Conservation (phyloP, 2,329 filamentous ascomycete species). For the Zasmidium citrigriseum region DNA sequence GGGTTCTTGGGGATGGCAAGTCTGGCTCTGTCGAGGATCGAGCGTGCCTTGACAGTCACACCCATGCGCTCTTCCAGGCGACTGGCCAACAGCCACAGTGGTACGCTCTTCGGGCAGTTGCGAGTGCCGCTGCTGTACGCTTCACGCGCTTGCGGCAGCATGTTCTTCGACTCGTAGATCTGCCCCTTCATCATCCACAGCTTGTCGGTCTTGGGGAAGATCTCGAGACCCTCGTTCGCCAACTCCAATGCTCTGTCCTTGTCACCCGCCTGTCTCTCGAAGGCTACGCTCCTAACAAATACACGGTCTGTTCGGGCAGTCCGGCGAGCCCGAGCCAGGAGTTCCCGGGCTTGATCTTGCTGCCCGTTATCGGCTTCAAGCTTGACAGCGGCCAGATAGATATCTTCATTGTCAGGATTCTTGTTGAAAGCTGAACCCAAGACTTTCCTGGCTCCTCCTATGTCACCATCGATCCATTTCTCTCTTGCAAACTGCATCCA, state of each 20-base stretch:
- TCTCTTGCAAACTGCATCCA: conserved; percentile 97
- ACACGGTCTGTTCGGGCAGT: conserved; percentile 94
- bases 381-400: conserved; percentile 95
- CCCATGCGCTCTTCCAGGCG: conserved; percentile 84
- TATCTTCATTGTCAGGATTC: conserved; percentile 95
- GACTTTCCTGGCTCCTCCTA: conserved; percentile 82
- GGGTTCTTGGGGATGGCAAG: conserved; percentile 83
- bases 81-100: conserved; percentile 86
- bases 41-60: conserved; percentile 85
- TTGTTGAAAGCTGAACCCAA: conserved; percentile 89
- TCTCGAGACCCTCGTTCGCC: conserved; percentile 79
- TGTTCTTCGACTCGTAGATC: conserved; percentile 83
- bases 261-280: conserved; percentile 83
- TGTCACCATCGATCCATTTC: conserved; percentile 85
- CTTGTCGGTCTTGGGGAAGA: conserved; percentile 83
- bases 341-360: conserved; percentile 75
- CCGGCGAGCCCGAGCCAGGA: conserved; percentile 79
- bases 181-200: conserved; percentile 99
- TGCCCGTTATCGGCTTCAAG: conserved; percentile 89
- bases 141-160: conserved; percentile 81
- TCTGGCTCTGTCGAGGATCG: conserved; percentile 86
- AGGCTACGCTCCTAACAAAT: conserved; percentile 94
- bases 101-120: conserved; percentile 78
- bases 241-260: conserved; percentile 81
- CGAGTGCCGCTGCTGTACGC: conserved; percentile 87